phyloP scores from a whole-genome alignment of 2,329 filamentous ascomycete genomes.

The Penicillium capsulatum region DNA sequence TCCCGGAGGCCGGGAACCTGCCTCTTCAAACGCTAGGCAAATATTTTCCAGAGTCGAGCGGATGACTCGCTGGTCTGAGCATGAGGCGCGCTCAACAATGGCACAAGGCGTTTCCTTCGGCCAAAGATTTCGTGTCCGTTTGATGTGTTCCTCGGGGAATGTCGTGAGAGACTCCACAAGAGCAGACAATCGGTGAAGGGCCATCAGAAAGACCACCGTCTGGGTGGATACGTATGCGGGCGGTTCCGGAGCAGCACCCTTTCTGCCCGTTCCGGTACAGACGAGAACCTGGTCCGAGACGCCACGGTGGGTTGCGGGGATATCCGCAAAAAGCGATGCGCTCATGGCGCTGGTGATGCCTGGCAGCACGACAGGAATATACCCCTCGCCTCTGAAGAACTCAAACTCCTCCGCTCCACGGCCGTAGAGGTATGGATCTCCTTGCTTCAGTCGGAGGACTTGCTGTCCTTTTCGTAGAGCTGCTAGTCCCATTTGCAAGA shows the following conservation, averaged over 20 bases:
- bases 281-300: slow-evolving; percentile 90
- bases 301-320: slow-evolving; percentile 83
- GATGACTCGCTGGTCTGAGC: slow-evolving; percentile 89
- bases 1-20: slow-evolving; percentile 84
- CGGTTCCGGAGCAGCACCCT: slow-evolving; percentile 75
- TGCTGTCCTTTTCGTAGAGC: slow-evolving; percentile 66
- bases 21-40: slow-evolving; percentile 75
- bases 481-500: slow-evolving; percentile 71
- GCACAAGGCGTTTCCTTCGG: slow-evolving; percentile 79
- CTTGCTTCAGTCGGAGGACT: slow-evolving; percentile 89
- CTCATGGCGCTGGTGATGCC: slow-evolving; percentile 85
- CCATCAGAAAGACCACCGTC: slow-evolving; percentile 94
- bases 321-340: slow-evolving; percentile 80
- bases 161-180: slow-evolving; percentile 66
- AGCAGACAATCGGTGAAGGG: slow-evolving; percentile 74
- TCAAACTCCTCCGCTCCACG: slow-evolving; percentile 88
- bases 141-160: slow-evolving; percentile 25
- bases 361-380: slow-evolving; percentile 69
- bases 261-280: slow-evolving; percentile 93
- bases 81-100: slow-evolving; percentile 88
- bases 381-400: slow-evolving; percentile 72
- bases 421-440: slow-evolving; percentile 94
- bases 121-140: slow-evolving; percentile 49
- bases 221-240: slow-evolving; percentile 71
- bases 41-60: slow-evolving; percentile 78